phyloP scores from a whole-genome alignment of 148 eudicot species.

The Pouteria glomerata region DNA sequence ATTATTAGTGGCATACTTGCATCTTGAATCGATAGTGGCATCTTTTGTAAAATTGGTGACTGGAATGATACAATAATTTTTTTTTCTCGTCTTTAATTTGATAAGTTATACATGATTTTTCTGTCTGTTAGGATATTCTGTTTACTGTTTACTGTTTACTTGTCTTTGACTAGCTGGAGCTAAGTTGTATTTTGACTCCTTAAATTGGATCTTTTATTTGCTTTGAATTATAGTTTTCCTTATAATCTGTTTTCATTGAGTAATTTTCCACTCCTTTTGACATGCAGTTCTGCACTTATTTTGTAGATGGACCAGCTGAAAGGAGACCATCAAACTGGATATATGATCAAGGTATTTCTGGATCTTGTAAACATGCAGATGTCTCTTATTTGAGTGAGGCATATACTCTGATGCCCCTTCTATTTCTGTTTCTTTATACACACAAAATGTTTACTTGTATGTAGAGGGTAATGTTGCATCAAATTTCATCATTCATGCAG shows the following conservation, averaged over 20 bases:
- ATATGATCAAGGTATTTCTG: conserved; percentile 61
- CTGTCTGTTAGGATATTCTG: background rate
- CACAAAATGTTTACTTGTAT: background rate
- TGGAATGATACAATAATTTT: background rate
- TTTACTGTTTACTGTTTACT: background rate
- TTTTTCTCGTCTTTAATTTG: background rate
- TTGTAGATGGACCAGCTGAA: conserved; percentile 70
- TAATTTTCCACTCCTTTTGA: conserved; percentile 47
- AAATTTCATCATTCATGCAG: background rate
- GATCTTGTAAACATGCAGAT: background rate
- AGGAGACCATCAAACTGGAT: conserved; percentile 50
- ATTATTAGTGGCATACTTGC: background rate
- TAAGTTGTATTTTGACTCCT: background rate
- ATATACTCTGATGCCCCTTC: background rate
- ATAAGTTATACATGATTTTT: background rate
- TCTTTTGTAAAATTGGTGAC: background rate
- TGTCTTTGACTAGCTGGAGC: background rate
- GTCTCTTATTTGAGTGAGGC: background rate
- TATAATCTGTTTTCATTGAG: conserved; percentile 19
- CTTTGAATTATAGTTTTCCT: no score
- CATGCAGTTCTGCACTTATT: conserved; percentile 64
- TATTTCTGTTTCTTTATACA: conserved; percentile 6
- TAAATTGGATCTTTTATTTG: background rate
- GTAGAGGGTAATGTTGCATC: background rate
- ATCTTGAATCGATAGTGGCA: background rate